Conservation (phyloP, 139 green algal species). For the Chlorella sp. region DNA sequence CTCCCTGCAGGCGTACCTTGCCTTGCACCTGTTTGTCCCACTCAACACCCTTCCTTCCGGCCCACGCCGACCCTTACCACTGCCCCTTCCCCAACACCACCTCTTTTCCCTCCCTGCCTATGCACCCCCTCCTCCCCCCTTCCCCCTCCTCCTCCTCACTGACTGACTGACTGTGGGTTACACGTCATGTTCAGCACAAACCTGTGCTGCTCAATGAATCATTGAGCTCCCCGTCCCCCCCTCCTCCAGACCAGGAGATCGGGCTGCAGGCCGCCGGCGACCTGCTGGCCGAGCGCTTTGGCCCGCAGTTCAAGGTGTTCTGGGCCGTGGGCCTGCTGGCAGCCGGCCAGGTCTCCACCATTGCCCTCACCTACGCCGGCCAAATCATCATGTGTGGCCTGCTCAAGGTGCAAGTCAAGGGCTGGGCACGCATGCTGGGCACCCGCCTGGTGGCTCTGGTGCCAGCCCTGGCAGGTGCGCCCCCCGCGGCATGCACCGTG, state of each 20-base stretch:
- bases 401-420: constrained; percentile 55
- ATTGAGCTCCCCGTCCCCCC: background rate
- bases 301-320: constrained; percentile 45
- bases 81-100: too few relatives aligned
- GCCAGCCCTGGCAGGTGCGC: constrained; percentile 46
- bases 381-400: constrained; percentile 74
- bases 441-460: constrained; percentile 52
- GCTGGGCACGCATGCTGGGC: constrained; percentile 51
- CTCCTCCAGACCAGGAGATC: constrained; percentile 36
- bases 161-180: too few relatives aligned
- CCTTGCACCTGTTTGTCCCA: too few relatives aligned
- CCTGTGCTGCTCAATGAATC: too few relatives aligned
- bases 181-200: too few relatives aligned
- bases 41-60: too few relatives aligned
- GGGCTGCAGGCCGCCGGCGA: constrained; percentile 47
- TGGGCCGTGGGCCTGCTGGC: constrained; percentile 63
- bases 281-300: constrained; percentile 49
- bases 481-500: too few relatives aligned
- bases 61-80: too few relatives aligned
- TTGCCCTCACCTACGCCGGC: constrained; percentile 64
- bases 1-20: too few relatives aligned
- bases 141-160: background rate
- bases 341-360: constrained; percentile 63
- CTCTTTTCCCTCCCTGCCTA: background rate
- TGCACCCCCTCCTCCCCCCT: background rate